Conservation (phyloP, 257 asterid genomes). For the Nicotiana sylvestris region DNA sequence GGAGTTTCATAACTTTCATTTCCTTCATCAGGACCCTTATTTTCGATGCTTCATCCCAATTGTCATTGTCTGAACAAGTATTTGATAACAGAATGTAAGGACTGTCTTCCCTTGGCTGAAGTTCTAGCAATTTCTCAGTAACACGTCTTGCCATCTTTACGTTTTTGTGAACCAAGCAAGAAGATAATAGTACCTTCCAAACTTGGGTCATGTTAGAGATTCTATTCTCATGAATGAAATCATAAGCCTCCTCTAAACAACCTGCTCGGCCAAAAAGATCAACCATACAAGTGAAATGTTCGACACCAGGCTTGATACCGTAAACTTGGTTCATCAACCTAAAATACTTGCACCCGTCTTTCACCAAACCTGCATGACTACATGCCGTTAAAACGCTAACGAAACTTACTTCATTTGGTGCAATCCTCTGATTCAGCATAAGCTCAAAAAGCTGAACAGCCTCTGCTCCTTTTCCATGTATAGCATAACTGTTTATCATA, state of each 20-base stretch:
- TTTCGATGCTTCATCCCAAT: slow-evolving; percentile 60
- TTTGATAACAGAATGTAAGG: slow-evolving; percentile 51
- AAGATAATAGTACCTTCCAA: slow-evolving; percentile 59
- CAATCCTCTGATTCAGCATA: slow-evolving; percentile 45
- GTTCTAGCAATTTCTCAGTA: slow-evolving; percentile 45
- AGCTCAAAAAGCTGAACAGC: slow-evolving; percentile 53
- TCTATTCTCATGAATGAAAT: slow-evolving; percentile 43
- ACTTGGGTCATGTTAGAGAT: slow-evolving; percentile 40
- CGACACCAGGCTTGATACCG: slow-evolving; percentile 37
- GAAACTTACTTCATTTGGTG: slow-evolving; percentile 62
- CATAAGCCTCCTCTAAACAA: slow-evolving; percentile 46
- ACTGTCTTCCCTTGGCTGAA: slow-evolving; percentile 40
- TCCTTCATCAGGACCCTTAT: slow-evolving; percentile 49
- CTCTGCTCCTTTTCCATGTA: slow-evolving; percentile 56
- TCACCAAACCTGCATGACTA: slow-evolving; percentile 67
- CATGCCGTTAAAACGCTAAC: slow-evolving; percentile 63
- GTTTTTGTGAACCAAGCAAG: slow-evolving; percentile 61
- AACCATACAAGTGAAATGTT: slow-evolving; percentile 68
- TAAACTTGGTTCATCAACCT: slow-evolving; percentile 53
- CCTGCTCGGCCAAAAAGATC: slow-evolving; percentile 74
- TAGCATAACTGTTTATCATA: slow-evolving; percentile 60
- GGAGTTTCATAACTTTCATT: slow-evolving; percentile 39
- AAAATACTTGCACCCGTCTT: slow-evolving; percentile 66
- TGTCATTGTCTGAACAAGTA: slow-evolving; percentile 43
- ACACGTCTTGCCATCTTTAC: slow-evolving; percentile 57